These are phyloP conservation scores for Litchi chinensis DNA, from an alignment of 345 rosid genomes.

Conservation along the genomic window DNA sequence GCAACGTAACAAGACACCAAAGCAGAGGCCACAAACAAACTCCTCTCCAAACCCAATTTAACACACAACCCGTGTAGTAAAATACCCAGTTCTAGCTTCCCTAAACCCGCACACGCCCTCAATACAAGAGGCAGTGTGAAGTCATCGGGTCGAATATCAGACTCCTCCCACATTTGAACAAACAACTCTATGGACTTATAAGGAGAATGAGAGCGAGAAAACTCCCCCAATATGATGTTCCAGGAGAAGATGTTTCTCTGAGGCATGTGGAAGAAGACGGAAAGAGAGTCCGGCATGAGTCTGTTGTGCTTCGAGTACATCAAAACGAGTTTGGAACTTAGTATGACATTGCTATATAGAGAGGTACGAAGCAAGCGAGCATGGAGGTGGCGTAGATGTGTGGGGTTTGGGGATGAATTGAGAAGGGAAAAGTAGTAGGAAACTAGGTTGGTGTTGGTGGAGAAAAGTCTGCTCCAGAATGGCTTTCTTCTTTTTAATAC, in stretches of 20 bases:
- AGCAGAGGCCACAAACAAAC: constrained; percentile 57
- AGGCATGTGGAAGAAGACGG: constrained; percentile 69
- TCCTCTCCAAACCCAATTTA: constrained; percentile 45
- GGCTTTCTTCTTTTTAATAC: constrained; percentile 9
- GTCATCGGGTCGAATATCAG: constrained; percentile 46
- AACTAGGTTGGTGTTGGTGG: constrained; percentile 21
- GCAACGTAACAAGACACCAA: constrained; percentile 47
- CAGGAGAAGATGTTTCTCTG: constrained; percentile 57
- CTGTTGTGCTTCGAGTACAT: constrained; percentile 49
- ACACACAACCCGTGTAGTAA: constrained; percentile 47
- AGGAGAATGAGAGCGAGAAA: constrained; percentile 50
- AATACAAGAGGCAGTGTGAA: constrained; percentile 66
- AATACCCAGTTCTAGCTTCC: constrained; percentile 29
- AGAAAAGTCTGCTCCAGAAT: constrained; percentile 18
- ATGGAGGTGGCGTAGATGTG: constrained; percentile 58
- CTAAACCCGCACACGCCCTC: constrained; percentile 49
- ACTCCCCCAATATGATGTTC: constrained; percentile 70
- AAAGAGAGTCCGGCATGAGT: constrained; percentile 46
- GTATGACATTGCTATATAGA: constrained; percentile 46
- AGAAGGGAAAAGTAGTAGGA: constrained; percentile 47
- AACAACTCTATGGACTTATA: constrained; percentile 43
- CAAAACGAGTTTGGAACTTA: constrained; percentile 56
- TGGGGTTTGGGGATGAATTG: constrained; percentile 44
- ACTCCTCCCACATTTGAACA: constrained; percentile 47
- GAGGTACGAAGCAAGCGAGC: constrained; percentile 61